Base-by-base conservation (phyloP, 495 filamentous ascomycete species). In the Aspergillus egyptiacus region DNA sequence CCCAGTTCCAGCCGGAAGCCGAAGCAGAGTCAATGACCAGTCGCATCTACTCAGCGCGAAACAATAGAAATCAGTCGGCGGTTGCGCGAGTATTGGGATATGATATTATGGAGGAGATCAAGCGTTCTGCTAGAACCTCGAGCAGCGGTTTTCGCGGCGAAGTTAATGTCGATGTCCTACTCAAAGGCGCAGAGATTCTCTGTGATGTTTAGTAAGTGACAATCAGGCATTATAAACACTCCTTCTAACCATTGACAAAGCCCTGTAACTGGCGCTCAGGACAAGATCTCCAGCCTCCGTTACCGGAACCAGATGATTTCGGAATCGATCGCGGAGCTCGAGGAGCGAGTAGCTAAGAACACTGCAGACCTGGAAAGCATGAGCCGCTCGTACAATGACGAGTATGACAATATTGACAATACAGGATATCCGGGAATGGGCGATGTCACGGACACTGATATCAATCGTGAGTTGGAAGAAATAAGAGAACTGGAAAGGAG, bases 121-220 rank as follows among this genome's bases (percentile, higher is more conserved):
- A 61, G 72, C 76, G 56, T 66, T 80, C 60, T 54, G 67, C 49
- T 62, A 84, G 49, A 50, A 62, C 59, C 11, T 72, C 71, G 2
- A 55, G 54, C 2, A 59, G 66, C 19, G 63, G 65, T n/a, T 41
- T 67, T 31, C 77, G 74, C 45, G 76, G 76, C 9, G 89, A 96
- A 30, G 74, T 97, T 6, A 88, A 97, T 65, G 82, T 97, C 18
- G 87, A 95, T 61, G 74, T 94, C 3, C 66, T 98, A 27, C 74
- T 98, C 14, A 76, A 79, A 44, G 91, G 93, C 1, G 93, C 91
- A 3, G 90, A 97, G 71, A 95, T 90, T 68, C 74, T 98, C 20
- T 89, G 87, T 58, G 76, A 74, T 37, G 89, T 95, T 27, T 98
- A 96, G 78, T 88, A 78, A 51, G 76, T 71, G 33, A 9, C 17